Base-by-base conservation (phyloP, 495 filamentous ascomycete species). In the Hypoxylon subgilvum region DNA sequence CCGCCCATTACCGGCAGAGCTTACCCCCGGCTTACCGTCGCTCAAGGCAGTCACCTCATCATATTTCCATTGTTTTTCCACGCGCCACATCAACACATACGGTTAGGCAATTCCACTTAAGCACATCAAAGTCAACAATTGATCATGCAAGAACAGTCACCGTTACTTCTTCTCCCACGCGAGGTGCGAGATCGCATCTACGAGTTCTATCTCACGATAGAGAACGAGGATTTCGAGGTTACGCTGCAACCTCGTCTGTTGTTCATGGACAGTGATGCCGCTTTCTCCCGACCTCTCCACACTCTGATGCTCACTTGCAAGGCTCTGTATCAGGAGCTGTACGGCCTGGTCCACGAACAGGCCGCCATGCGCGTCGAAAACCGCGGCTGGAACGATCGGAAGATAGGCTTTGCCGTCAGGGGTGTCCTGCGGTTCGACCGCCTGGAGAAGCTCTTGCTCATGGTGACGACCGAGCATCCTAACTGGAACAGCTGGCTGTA, bases 151-250 rank as follows among this genome's bases (percentile, higher is more conserved):
- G 18, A 40, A 13, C 13, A 57, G 22, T 63, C 66, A 13, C 41
- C 48, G 9, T 32, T 72, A 14, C 57, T 66, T 8, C 16, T n/a
- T 13, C 52, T 72, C 18, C 68, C 69, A 0, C 50, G 44, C 41
- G 68, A 72, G 34, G 40, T 72, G 27, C 68, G 66, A 10, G 68
- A 70, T 16, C 54, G 48, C 14, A 70, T 72, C 50, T 69, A 69
- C 23, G 61, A 61, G 10, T 59, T 63, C 43, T 66, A 63, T 38
- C 61, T 72, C 27, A 10, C 62, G 8, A 55, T 56, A 19, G 25
- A 66, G 32, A 52, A 66, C 50, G 21, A 6, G 6, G 62, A 70
- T 48, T 70, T 68, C 38, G 43, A 43, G 28, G 50, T 66, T 39
- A 55, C 65, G 6, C 42, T 70, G 7, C 65, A 57, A 7, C 65